Evolutionary conservation across 768 basidiomycete species (phyloP).

Genomic region (Termitomyces sp.): DNA sequence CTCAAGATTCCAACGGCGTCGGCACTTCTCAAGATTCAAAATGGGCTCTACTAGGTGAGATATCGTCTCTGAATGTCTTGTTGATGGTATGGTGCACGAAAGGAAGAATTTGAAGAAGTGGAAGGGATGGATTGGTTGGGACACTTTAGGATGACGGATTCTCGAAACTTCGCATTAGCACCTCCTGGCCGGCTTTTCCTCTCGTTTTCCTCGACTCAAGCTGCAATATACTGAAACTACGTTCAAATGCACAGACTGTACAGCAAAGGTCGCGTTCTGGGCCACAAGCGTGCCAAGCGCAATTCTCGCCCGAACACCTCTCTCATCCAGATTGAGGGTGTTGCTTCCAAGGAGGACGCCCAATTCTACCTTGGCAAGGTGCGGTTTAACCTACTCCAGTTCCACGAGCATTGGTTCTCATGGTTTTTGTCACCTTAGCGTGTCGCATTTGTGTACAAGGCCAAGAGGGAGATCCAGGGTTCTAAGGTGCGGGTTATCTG

Average conservation of each 20-base stretch:
- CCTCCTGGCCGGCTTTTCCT: neutral
- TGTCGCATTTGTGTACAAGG: conserved; percentile 97
- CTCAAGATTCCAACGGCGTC: conserved; percentile 43
- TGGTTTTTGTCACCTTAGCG: conserved; percentile 47
- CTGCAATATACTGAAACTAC: conserved; percentile 12
- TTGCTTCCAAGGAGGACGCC: conserved; percentile 88
- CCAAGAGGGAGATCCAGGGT: conserved; percentile 90
- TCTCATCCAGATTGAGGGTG: conserved; percentile 96
- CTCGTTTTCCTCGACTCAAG: neutral
- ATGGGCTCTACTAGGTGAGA: conserved; percentile 83
- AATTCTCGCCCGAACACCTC: conserved; percentile 96
- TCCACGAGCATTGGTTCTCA: neutral
- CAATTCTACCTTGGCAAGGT: conserved; percentile 99
- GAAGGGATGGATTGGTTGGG: conserved; percentile 44
- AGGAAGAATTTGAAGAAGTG: conserved; percentile 13
- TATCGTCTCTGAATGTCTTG: conserved; percentile 17
- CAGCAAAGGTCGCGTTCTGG: conserved; percentile 93
- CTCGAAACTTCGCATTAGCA: neutral
- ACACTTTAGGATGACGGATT: conserved; percentile 17
- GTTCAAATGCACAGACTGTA: conserved; percentile 64
- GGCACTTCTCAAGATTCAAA: conserved; percentile 49
- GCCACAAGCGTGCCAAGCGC: conserved; percentile 98
- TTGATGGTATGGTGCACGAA: conserved; percentile 12
- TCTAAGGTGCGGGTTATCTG: conserved; percentile 97
- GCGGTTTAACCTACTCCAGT: conserved; percentile 18